Conservation (phyloP, 2,329 filamentous ascomycete species). For the Venturiaceae sp. region DNA sequence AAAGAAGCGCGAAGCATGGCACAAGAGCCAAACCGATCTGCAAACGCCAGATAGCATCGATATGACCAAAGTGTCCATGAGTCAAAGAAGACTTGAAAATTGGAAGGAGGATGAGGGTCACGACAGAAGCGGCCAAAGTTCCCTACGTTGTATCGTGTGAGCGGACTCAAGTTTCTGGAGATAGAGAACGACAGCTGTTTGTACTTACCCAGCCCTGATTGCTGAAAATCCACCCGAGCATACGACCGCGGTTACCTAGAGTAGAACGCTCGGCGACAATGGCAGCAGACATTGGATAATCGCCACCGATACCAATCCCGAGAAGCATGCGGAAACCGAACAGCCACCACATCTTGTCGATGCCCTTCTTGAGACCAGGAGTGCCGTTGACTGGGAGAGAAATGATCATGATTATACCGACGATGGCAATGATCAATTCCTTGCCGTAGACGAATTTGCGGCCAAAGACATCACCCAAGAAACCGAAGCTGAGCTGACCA, state of each 20-base stretch:
- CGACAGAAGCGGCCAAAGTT: constrained; percentile 13
- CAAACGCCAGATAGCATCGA: constrained; percentile 15
- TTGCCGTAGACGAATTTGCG: constrained; percentile 12
- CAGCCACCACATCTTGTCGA: constrained; percentile 9
- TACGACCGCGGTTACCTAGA: constrained; percentile 7
- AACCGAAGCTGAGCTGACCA: constrained; percentile 11
- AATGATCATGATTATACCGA: constrained; percentile 11
- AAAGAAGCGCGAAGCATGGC: constrained; percentile 14
- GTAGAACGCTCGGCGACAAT: constrained; percentile 11
- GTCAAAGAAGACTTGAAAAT: constrained; percentile 15
- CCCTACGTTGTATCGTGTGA: neutral
- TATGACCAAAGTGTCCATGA: constrained; percentile 9
- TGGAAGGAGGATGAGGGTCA: constrained; percentile 16
- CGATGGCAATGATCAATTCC: constrained; percentile 11
- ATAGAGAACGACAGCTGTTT: neutral
- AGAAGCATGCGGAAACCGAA: constrained; percentile 10
- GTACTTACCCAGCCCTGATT: constrained; percentile 9
- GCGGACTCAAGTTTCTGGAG: neutral
- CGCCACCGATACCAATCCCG: constrained; percentile 11
- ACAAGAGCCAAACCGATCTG: constrained; percentile 16
- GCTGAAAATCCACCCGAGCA: constrained; percentile 9
- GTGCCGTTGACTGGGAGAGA: constrained; percentile 10
- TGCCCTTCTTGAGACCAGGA: constrained; percentile 1
- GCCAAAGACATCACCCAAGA: constrained; percentile 11
- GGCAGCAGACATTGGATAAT: constrained; percentile 11